These are phyloP conservation scores for Neocatenulostroma microsporum DNA, from an alignment of 2,329 filamentous ascomycete genomes.

Conservation along the genomic window DNA sequence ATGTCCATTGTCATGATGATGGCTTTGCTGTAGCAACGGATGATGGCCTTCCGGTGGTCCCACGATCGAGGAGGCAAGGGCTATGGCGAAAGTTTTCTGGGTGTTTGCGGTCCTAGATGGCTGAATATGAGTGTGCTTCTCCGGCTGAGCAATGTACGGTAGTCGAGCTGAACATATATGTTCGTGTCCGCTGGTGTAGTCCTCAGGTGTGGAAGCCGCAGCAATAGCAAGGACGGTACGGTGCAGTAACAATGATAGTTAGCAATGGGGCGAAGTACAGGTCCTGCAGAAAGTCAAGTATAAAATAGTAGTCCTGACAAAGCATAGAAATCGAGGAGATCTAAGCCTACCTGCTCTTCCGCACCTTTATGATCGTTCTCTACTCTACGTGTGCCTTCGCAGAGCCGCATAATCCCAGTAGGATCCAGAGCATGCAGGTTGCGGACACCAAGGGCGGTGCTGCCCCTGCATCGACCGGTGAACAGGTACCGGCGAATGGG, in stretches of 20 bases:
- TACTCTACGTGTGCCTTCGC: neutral
- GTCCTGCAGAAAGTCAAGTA: neutral
- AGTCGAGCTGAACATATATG: neutral
- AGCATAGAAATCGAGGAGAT: too few species aligned
- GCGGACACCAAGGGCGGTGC: neutral
- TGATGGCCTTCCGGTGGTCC: too few species aligned
- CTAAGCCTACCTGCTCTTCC: constrained; percentile 4
- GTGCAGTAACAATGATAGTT: neutral
- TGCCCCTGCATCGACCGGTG: neutral
- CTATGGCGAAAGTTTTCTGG: neutral
- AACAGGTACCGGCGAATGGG: neutral
- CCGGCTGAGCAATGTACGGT: too few species aligned
- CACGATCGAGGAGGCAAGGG: too few species aligned
- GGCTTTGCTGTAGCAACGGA: too few species aligned
- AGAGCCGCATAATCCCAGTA: constrained; percentile 1
- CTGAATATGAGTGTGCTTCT: too few species aligned
- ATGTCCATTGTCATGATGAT: neutral
- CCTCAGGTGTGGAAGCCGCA: constrained; percentile 1
- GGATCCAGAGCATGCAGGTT: neutral
- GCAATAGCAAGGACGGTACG: neutral
- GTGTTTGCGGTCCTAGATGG: too few species aligned
- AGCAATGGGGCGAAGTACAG: constrained; percentile 1
- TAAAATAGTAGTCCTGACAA: neutral
- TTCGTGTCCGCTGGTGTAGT: neutral
- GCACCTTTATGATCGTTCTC: neutral